Evolutionary conservation across 257 asterid genomes (phyloP).

Genomic region (Plantago major): DNA sequence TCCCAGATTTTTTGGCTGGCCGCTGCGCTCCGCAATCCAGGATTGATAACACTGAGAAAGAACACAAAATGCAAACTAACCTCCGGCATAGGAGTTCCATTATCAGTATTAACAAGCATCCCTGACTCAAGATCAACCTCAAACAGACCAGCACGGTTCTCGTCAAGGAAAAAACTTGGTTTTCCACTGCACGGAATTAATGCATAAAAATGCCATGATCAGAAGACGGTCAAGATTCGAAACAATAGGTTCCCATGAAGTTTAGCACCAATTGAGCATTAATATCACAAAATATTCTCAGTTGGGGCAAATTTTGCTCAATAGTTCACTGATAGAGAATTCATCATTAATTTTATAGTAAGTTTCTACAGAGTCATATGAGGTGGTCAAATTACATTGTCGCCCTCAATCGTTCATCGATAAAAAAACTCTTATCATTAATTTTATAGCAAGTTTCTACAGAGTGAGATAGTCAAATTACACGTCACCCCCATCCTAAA

Average conservation of each 20-base stretch:
- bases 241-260: constrained; percentile 15
- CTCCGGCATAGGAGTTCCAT: constrained; percentile 97
- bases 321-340: no score
- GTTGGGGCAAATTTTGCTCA: constrained; percentile 1
- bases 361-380: background rate
- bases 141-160: constrained; percentile 75
- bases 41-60: no score
- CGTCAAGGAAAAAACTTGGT: constrained; percentile 94
- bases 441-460: no score
- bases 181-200: constrained; percentile 62
- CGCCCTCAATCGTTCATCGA: background rate
- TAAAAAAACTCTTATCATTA: no score
- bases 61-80: constrained; percentile 37
- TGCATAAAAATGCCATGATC: constrained; percentile 14
- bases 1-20: no score
- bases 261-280: constrained; percentile 12
- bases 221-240: constrained; percentile 20
- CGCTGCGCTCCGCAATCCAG: no score
- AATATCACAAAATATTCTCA: constrained; percentile 3
- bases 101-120: constrained; percentile 90
- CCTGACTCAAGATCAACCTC: constrained; percentile 87
- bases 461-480: no score
- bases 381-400: constrained; percentile 1
- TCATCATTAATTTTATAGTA: no score
- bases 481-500: no score